Percentiles rank a stretch among this genome's conserved stretches.
phyloP scores from a whole-genome alignment of 208 protist genomes.

The Trypanosomatidae sp. region DNA sequence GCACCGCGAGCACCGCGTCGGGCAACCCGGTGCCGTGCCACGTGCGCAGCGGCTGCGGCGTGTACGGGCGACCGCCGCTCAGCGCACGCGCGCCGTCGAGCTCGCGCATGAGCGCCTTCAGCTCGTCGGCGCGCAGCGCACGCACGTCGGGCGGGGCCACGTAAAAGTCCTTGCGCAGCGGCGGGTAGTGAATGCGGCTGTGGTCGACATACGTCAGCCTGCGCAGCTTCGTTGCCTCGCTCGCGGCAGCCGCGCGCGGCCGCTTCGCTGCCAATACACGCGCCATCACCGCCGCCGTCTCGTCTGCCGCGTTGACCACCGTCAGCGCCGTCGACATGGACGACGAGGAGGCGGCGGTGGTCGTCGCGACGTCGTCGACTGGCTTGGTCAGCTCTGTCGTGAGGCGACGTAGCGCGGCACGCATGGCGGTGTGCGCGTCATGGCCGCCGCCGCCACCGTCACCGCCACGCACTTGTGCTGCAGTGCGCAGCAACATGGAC shows the following conservation, averaged over 20 bases:
- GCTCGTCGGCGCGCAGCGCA: slow-evolving; percentile 30
- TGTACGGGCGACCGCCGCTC: slow-evolving; percentile 10
- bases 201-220: slow-evolving; percentile 68
- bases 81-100: slow-evolving; percentile 71
- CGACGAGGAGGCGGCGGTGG: too few relatives aligned
- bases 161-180: slow-evolving; percentile 78
- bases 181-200: slow-evolving; percentile 25
- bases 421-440: slow-evolving; percentile 4
- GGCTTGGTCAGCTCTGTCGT: slow-evolving; percentile 36
- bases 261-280: slow-evolving; percentile 30
- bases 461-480: neutral
- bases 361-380: too few relatives aligned
- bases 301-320: slow-evolving; percentile 59
- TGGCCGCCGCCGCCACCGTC: neutral
- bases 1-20: slow-evolving; percentile 42
- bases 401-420: slow-evolving; percentile 18
- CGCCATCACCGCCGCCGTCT: slow-evolving; percentile 37
- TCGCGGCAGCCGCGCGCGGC: slow-evolving; percentile 14
- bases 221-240: slow-evolving; percentile 51
- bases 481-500: slow-evolving; percentile 1
- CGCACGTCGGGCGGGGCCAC: slow-evolving; percentile 57
- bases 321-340: slow-evolving; percentile 34
- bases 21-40: slow-evolving; percentile 75
- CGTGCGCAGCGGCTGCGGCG: slow-evolving; percentile 37
- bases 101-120: slow-evolving; percentile 45